These are phyloP conservation scores for Anisogramma anomala DNA, from an alignment of 2,329 filamentous ascomycete genomes.

Conservation along the genomic window DNA sequence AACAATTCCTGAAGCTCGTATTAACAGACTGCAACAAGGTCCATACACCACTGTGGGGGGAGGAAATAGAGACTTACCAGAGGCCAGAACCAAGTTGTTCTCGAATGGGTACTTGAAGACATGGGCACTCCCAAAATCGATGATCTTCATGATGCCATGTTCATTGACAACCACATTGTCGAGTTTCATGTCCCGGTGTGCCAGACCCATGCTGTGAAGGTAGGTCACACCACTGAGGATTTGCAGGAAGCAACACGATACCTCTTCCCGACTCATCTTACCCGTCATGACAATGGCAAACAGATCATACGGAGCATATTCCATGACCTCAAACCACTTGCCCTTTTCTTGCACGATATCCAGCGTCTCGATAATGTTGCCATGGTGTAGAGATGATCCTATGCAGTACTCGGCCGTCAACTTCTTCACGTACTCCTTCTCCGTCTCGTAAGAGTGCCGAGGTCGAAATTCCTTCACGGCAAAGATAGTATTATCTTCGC, in stretches of 20 bases:
- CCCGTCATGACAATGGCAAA: slow-evolving; percentile 99
- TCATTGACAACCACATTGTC: slow-evolving; percentile 98
- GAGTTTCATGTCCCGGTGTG: slow-evolving; percentile 88
- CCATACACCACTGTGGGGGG: too few species aligned
- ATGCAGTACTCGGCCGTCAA: slow-evolving; percentile 97
- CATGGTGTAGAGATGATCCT: slow-evolving; percentile 89
- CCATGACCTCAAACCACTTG: slow-evolving; percentile 98
- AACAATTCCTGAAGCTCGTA: slow-evolving; percentile 43
- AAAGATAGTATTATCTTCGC: slow-evolving; percentile 84
- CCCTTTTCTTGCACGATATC: slow-evolving; percentile 92
- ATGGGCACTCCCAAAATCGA: slow-evolving; percentile 95
- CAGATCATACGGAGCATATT: slow-evolving; percentile 89
- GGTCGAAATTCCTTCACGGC: slow-evolving; percentile 95
- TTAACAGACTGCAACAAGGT: slow-evolving; percentile 5
- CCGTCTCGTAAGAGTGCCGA: slow-evolving; percentile 82
- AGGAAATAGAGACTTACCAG: slow-evolving; percentile 61
- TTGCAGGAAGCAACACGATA: slow-evolving; percentile 84
- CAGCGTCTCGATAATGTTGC: slow-evolving; percentile 95
- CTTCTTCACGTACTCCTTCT: slow-evolving; percentile 96
- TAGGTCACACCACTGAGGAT: slow-evolving; percentile 92
- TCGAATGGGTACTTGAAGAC: slow-evolving; percentile 98
- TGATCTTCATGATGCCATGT: slow-evolving; percentile 96
- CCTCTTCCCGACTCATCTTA: slow-evolving; percentile 85
- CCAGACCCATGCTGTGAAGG: slow-evolving; percentile 85
- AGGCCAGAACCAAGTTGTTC: slow-evolving; percentile 68